These are phyloP conservation scores for Annulohypoxylon bovei DNA, from an alignment of 495 filamentous ascomycete species.

Conservation along the genomic window DNA sequence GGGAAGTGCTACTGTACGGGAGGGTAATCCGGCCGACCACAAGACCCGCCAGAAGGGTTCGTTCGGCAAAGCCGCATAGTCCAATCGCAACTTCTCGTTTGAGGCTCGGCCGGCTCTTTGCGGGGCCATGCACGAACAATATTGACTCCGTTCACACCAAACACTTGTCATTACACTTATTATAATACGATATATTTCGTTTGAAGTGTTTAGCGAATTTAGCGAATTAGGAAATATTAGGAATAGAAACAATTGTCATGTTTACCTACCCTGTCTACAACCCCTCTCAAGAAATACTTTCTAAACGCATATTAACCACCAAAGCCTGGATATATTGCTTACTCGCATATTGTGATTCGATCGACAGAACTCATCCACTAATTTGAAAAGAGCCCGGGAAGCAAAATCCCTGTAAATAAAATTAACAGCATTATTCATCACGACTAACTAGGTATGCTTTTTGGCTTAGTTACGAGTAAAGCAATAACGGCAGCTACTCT, in stretches of 20 bases:
- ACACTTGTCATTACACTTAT: not conserved
- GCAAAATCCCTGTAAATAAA: not conserved
- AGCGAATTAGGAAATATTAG: too few relatives aligned
- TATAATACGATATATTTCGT: not conserved
- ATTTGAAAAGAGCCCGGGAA: not conserved
- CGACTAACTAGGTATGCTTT: not conserved
- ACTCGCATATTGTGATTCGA: not conserved
- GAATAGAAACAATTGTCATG: too few relatives aligned
- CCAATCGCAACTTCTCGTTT: slow-evolving; percentile 36
- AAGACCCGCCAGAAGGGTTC: slow-evolving; percentile 30
- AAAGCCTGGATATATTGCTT: not conserved
- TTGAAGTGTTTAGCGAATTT: not conserved
- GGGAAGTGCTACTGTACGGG: slow-evolving; percentile 11
- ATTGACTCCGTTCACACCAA: not conserved
- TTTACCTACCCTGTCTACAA: too few relatives aligned
- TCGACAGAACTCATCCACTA: not conserved
- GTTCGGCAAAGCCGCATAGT: slow-evolving; percentile 22
- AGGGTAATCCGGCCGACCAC: not conserved
- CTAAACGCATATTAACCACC: not conserved
- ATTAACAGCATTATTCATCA: not conserved
- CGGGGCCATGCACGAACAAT: not conserved
- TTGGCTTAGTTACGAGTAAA: not conserved
- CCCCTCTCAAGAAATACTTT: too few relatives aligned
- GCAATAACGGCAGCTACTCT: not conserved
- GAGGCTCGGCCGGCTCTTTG: slow-evolving; percentile 19